A percentile compares a stretch with the other conserved stretches of the same genome.
These are phyloP conservation scores for Alternaria rosae DNA, from an alignment of 2,329 filamentous ascomycete species.

Conservation along the genomic window DNA sequence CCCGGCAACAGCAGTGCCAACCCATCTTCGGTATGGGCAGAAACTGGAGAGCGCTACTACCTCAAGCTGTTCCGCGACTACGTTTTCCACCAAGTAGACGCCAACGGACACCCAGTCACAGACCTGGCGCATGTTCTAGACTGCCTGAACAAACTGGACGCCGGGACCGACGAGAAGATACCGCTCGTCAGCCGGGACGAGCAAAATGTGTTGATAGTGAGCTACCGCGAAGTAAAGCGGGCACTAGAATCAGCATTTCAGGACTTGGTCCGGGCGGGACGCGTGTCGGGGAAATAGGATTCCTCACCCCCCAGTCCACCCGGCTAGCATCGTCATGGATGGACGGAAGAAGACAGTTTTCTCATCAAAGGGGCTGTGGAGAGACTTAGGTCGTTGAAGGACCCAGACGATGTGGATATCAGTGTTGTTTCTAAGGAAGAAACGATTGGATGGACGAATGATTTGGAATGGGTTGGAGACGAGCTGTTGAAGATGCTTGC, in stretches of 20 bases:
- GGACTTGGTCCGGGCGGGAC: slow-evolving; percentile 56
- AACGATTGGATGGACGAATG: neutral
- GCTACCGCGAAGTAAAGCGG: slow-evolving; percentile 85
- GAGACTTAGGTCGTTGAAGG: neutral
- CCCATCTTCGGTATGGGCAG: slow-evolving; percentile 72
- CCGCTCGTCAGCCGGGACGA: slow-evolving; percentile 88
- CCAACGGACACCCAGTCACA: slow-evolving; percentile 79
- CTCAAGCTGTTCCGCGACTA: slow-evolving; percentile 96
- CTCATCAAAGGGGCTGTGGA: neutral
- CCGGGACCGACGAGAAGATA: slow-evolving; percentile 85
- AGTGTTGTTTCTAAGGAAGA: neutral
- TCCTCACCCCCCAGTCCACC: slow-evolving; percentile 16
- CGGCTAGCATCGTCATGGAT: slow-evolving; percentile 11
- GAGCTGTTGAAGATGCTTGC: neutral
- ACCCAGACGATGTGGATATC: neutral
- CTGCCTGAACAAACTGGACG: slow-evolving; percentile 91
- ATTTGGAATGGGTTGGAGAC: neutral
- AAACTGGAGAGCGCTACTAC: slow-evolving; percentile 90
- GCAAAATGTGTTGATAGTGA: slow-evolving; percentile 86
- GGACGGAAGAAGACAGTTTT: neutral
- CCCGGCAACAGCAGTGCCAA: slow-evolving; percentile 36
- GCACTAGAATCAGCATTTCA: slow-evolving; percentile 68
- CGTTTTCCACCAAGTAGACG: slow-evolving; percentile 94
- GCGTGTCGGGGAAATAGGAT: slow-evolving; percentile 39
- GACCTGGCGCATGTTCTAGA: slow-evolving; percentile 87